A percentile compares a stretch with the other conserved stretches of the same genome.
phyloP scores from a whole-genome alignment of 768 basidiomycete genomes.

The Amanita muscaria region DNA sequence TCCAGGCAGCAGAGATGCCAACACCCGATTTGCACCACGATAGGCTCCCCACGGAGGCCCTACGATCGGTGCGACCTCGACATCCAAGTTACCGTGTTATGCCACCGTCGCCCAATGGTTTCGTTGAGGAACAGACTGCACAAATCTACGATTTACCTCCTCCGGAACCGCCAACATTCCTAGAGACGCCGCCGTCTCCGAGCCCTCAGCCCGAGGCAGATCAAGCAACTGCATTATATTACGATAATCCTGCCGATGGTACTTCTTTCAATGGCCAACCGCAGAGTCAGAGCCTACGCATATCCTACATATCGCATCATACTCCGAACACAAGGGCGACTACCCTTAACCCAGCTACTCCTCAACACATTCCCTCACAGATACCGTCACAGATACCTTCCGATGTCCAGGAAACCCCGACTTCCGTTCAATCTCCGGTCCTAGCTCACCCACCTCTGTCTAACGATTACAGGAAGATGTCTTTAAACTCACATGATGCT shows the following conservation, averaged over 20 bases:
- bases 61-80: constrained; percentile 12
- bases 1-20: constrained; percentile 26
- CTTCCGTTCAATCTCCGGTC: constrained; percentile 21
- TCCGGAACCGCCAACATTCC: constrained; percentile 12
- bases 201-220: constrained; percentile 8
- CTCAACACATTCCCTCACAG: constrained; percentile 2
- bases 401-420: constrained; percentile 7
- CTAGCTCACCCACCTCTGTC: constrained; percentile 25
- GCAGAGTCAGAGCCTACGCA: constrained; percentile 7
- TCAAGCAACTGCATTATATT: constrained; percentile 7
- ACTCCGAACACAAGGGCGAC: constrained; percentile 5
- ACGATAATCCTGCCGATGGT: constrained; percentile 7
- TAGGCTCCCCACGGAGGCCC: constrained; percentile 12
- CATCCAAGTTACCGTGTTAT: constrained; percentile 23
- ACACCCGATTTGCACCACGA: constrained; percentile 16
- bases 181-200: constrained; percentile 11
- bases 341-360: constrained; percentile 7
- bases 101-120: constrained; percentile 20
- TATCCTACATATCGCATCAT: constrained; percentile 8
- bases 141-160: constrained; percentile 15
- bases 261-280: constrained; percentile 4
- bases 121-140: constrained; percentile 19
- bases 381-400: background rate
- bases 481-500: constrained; percentile 15
- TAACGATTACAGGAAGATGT: constrained; percentile 32